Evolutionary conservation across 2,329 filamentous ascomycete species (phyloP), one percentile per base, ranked within the genome.

Genomic region (Chrysosporium keratinophilum): DNA sequence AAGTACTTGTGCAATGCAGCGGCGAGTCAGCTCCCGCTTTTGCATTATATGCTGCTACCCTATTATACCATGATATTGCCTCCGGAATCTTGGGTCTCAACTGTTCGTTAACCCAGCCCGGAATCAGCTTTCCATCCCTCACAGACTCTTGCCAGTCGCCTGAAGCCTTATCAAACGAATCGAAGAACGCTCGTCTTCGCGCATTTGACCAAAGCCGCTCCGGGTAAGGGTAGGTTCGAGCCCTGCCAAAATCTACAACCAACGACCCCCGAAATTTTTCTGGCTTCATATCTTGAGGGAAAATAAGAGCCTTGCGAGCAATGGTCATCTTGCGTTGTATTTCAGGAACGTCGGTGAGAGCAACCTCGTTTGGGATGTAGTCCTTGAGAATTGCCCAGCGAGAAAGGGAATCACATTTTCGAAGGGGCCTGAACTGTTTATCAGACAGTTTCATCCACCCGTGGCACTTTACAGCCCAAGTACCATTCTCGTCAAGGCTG

Each of bases 321-420:
- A 58, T 54, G 19, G 37, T 28, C 52, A 55, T 57, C 37, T 58
- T 57, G 19, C 52, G 49, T 11, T 43, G 43, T 40, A 58, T 53
- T 23, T 55, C 55, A 3, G 55, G 57, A 12, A 55, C 46, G 55
- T 58, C 52, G 9, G 19, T 28, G n/a, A 57, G 17, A 15, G 53
- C 28, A 12, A 56, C 14, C 19, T 39, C 23, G 1, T 54, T 34
- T 5, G 42, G 47, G 19, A 55, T 54, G 23, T 57, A 52, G 20
- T 55, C 55, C n/a, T 58, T 57, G 35, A 58, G 43, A 44, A 58
- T 54, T 6, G 54, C 55, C 57, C 57, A 57, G 33, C 48, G 55
- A 5, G 46, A 33, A 42, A 49, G 47, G 15, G 11, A 12, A 28
- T 37, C 17, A 10, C n/a, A 20, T 19, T 43, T 49, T 44, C 20